These are phyloP conservation scores for Myxozyma neglecta DNA, from an alignment of 805 yeast species.

Conservation along the genomic window DNA sequence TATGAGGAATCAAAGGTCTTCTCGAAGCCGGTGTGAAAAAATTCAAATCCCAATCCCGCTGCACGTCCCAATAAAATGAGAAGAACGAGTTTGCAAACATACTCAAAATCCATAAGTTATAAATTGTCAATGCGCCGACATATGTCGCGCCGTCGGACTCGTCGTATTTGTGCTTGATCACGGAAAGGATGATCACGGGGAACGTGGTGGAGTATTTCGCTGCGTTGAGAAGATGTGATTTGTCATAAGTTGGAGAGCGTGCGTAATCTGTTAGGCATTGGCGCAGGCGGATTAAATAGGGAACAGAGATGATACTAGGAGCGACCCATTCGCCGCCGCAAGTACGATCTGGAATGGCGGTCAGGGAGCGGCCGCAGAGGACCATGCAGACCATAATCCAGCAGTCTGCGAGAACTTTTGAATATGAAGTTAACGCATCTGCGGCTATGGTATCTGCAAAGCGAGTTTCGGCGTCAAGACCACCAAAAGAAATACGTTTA, in stretches of 20 bases:
- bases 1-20: not conserved
- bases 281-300: conserved; percentile 70
- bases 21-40: conserved; percentile 44
- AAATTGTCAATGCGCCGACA: conserved; percentile 7
- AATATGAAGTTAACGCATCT: conserved; percentile 81
- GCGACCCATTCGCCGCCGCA: conserved; percentile 43
- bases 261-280: conserved; percentile 78
- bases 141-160: conserved; percentile 15
- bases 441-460: conserved; percentile 79
- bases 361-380: conserved; percentile 42
- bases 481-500: conserved; percentile 56
- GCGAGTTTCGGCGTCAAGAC: conserved; percentile 56
- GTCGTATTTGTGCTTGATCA: conserved; percentile 32
- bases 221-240: conserved; percentile 65
- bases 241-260: conserved; percentile 41
- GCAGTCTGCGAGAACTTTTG: conserved; percentile 73
- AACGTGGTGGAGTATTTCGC: conserved; percentile 69
- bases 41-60: conserved; percentile 82
- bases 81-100: conserved; percentile 69
- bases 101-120: conserved; percentile 37
- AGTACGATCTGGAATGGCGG: conserved; percentile 39
- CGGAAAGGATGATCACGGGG: conserved; percentile 49
- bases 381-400: conserved; percentile 54
- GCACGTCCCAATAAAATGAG: conserved; percentile 85
- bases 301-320: conserved; percentile 48